Evolutionary conservation across 148 eudicot genomes (phyloP), one percentile per base, ranked within the genome.

Genomic region (Talinum fruticosum): DNA sequence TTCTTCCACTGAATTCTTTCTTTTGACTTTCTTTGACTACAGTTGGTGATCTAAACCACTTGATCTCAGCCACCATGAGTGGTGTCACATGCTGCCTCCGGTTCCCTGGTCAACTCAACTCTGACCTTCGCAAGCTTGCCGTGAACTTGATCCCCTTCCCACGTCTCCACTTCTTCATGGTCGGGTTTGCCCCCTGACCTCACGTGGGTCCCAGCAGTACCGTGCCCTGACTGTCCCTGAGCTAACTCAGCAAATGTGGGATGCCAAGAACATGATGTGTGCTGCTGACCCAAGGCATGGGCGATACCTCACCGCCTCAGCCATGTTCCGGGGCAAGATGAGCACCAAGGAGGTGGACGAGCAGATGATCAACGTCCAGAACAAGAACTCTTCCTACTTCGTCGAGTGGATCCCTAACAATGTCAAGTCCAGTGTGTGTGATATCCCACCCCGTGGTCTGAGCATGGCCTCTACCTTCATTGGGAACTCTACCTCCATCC

Each of bases 41-140:
- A 90, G 94, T 90, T 78, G 94, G 94, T 65, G 94, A 90, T 83
- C 94, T n/a, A n/a, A n/a, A n/a, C n/a, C n/a, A n/a, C n/a, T n/a
- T n/a, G n/a, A n/a, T n/a, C n/a, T n/a, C n/a, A 38, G 93, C 93
- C 61, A 90, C 93, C 59, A 90, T 90, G 93, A 90, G 93, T 45
- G 93, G 93, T 10, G 93, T 90, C 33, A 90, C 93, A 24, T 88
- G 93, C 82, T 88, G 91, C 81, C 89, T 90, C 19, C 88, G 91
- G 2, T 88, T 88, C 82, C 91, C 91, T 28, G 91, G 89, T 79
- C 87, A 86, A 53, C 81, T 87, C 26, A 87, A 87, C 87, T 87
- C 89, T 68, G 89, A 87, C 82, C 89, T 87, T 12, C 73, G 90
- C 91, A n/a, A n/a, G n/a, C n/a, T n/a, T n/a, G n/a, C n/a, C n/a